Evolutionary conservation across 768 basidiomycete genomes (phyloP).

Genomic region (Galerina marginata): DNA sequence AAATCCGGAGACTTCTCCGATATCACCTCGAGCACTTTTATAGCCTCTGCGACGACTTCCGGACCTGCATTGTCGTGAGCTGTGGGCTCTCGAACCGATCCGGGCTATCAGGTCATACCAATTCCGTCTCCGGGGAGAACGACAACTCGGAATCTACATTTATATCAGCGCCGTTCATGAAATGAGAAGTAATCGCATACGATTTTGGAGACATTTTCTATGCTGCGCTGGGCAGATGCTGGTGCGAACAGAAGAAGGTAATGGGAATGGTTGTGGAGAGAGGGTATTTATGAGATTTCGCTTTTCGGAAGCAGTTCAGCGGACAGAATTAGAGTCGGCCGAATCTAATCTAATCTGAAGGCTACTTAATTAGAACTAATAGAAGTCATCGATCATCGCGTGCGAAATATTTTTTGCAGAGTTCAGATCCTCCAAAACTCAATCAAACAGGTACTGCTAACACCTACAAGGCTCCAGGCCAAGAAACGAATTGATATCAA

Average conservation of each 20-base stretch:
- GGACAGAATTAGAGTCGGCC: slow-evolving; percentile 22
- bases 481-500: too few species aligned
- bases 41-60: slow-evolving; percentile 86
- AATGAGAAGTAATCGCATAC: slow-evolving; percentile 32
- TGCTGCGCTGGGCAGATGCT: background rate
- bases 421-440: too few species aligned
- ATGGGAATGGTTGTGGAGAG: background rate
- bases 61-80: slow-evolving; percentile 60
- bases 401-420: slow-evolving; percentile 21
- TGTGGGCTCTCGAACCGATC: slow-evolving; percentile 1
- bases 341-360: slow-evolving; percentile 29
- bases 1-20: slow-evolving; percentile 66
- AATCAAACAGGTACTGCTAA: too few species aligned
- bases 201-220: slow-evolving; percentile 48
- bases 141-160: slow-evolving; percentile 79
- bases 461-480: background rate
- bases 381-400: slow-evolving; percentile 9
- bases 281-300: slow-evolving; percentile 18
- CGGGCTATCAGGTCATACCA: slow-evolving; percentile 52
- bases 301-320: slow-evolving; percentile 11
- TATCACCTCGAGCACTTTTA: slow-evolving; percentile 78
- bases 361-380: slow-evolving; percentile 4
- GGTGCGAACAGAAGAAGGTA: slow-evolving; percentile 5
- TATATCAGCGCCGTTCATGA: slow-evolving; percentile 1
- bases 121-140: slow-evolving; percentile 98